phyloP scores from a whole-genome alignment of 1,139 yeast species.

The Blastobotrys indianensis region DNA sequence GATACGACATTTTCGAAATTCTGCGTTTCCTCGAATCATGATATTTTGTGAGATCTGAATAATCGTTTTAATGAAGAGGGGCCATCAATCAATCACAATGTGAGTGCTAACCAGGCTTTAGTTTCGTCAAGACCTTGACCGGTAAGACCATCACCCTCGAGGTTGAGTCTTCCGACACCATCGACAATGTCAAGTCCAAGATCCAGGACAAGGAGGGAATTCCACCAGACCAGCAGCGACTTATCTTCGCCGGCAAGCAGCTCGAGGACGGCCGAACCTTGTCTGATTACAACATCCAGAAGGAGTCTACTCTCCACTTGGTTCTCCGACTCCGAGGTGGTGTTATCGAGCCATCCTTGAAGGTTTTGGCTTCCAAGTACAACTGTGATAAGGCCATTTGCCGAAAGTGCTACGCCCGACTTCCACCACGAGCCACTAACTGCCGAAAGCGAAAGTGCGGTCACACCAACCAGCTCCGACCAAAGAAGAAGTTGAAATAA shows the following conservation, averaged over 20 bases:
- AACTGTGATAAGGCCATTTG: conserved; percentile 99
- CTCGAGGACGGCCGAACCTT: conserved; percentile 90
- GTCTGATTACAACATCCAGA: conserved; percentile 91
- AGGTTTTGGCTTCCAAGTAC: conserved; percentile 98
- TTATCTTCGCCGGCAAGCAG: conserved; percentile 92
- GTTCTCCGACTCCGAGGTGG: conserved; percentile 90
- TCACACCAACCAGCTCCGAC: conserved; percentile 99
- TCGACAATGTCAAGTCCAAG: conserved; percentile 90
- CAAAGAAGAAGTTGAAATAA: conserved; percentile 99
- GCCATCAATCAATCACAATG: background rate
- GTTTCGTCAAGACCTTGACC: conserved; percentile 73
- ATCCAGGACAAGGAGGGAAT: conserved; percentile 94
- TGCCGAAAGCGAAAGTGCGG: conserved; percentile 99
- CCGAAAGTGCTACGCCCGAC: conserved; percentile 99
- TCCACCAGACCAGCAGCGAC: conserved; percentile 93
- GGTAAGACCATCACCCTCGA: conserved; percentile 83
- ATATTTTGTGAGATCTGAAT: no score
- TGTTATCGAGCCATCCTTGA: conserved; percentile 98
- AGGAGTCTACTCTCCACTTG: conserved; percentile 85
- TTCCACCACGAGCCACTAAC: conserved; percentile 99
- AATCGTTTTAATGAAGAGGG: no score
- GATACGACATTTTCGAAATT: no score
- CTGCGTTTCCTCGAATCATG: no score
- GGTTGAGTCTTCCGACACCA: conserved; percentile 92
- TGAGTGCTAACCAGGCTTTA: conserved; percentile 44